Percentiles rank a stretch among this genome's conserved stretches.
Conservation (phyloP, 148 eudicot genomes). For the Nepenthes mirabilis region DNA sequence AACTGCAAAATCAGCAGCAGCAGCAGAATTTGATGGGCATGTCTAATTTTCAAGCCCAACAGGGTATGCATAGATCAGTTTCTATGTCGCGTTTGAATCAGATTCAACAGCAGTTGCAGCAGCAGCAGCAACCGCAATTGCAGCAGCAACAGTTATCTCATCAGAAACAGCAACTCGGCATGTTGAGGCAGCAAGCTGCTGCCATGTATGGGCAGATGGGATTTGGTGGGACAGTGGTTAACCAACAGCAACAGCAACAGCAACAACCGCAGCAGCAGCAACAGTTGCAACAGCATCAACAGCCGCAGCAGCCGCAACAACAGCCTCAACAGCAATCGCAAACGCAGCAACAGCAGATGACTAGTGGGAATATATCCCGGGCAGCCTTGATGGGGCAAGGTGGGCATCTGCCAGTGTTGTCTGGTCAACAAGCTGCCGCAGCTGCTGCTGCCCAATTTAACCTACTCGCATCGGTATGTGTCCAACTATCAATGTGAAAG, state of each 20-base stretch:
- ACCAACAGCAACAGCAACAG: conserved; percentile 20
- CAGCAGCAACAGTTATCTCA: conserved; percentile 11
- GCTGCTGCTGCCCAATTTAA: conserved; percentile 49
- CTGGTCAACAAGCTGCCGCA: conserved; percentile 45
- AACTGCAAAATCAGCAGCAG: conserved; percentile 12
- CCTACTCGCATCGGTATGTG: conserved; percentile 55
- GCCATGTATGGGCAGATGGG: conserved; percentile 50
- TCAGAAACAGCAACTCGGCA: conserved; percentile 13
- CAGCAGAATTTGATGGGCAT: conserved; percentile 28
- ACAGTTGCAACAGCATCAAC: conserved; percentile 1
- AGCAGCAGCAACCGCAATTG: conserved; percentile 18
- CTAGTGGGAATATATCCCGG: conserved; percentile 39
- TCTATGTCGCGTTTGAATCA: conserved; percentile 29
- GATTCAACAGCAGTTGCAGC: conserved; percentile 12
- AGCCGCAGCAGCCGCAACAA: conserved; percentile 8
- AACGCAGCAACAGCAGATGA: conserved; percentile 29
- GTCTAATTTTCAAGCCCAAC: conserved; percentile 15
- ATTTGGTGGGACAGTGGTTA: conserved; percentile 34
- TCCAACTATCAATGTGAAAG: background rate
- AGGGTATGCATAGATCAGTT: conserved; percentile 20
- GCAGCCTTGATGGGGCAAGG: conserved; percentile 45
- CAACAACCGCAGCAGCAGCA: conserved; percentile 23
- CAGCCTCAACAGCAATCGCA: conserved; percentile 32
- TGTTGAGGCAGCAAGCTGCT: conserved; percentile 36
- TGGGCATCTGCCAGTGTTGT: conserved; percentile 43